A percentile compares a stretch with the other conserved stretches of the same genome.
These are phyloP conservation scores for Aphanomyces stellatus DNA, from an alignment of 352 stramenopile genomes.

Conservation along the genomic window DNA sequence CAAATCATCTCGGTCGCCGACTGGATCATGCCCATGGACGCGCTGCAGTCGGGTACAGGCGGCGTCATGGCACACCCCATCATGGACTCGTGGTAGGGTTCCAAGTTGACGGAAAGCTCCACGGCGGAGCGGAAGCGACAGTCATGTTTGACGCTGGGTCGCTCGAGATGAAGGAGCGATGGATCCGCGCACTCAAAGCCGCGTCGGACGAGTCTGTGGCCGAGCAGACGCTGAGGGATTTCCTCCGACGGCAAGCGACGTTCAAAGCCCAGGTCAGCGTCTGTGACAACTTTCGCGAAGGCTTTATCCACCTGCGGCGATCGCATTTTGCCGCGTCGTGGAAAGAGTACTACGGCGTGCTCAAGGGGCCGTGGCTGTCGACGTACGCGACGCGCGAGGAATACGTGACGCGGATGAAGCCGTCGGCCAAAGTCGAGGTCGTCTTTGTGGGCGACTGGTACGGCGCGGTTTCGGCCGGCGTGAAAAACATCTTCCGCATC, in stretches of 20 bases:
- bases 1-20: slow-evolving; percentile 35
- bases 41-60: not conserved
- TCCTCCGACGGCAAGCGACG: not conserved
- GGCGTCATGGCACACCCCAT: not conserved
- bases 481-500: slow-evolving; percentile 33
- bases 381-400: slow-evolving; percentile 29
- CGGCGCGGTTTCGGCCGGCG: slow-evolving; percentile 2
- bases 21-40: slow-evolving; percentile 25
- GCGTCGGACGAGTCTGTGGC: slow-evolving; percentile 51
- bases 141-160: slow-evolving; percentile 37
- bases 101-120: slow-evolving; percentile 26
- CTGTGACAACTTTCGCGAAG: slow-evolving; percentile 20
- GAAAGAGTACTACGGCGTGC: slow-evolving; percentile 37
- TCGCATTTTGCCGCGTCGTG: slow-evolving; percentile 44
- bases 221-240: slow-evolving; percentile 29
- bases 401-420: slow-evolving; percentile 25
- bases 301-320: slow-evolving; percentile 36
- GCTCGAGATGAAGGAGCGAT: slow-evolving; percentile 31
- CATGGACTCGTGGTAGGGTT: slow-evolving; percentile 30
- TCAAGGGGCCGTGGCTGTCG: slow-evolving; percentile 29
- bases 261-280: not conserved
- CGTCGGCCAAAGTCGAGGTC: slow-evolving; percentile 31
- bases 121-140: not conserved
- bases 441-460: slow-evolving; percentile 44
- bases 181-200: slow-evolving; percentile 46